Percentiles rank a stretch among this genome's conserved stretches.
These are phyloP conservation scores for Fraxinus dipetala DNA, from an alignment of 305 asterid species.

Conservation along the genomic window DNA sequence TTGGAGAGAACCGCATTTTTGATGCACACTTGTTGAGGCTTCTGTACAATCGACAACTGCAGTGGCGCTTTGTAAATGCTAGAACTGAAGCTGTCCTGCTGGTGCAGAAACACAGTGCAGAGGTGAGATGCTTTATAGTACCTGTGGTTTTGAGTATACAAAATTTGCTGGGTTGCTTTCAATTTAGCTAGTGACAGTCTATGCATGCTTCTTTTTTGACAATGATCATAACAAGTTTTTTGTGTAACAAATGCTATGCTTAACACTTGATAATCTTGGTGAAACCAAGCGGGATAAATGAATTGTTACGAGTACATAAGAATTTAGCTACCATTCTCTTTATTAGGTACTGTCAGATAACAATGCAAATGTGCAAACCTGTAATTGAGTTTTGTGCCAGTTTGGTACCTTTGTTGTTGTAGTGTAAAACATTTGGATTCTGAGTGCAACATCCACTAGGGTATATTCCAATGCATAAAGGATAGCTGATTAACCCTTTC, in stretches of 20 bases:
- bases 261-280: neutral
- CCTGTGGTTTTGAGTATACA: neutral
- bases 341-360: slow-evolving; percentile 14
- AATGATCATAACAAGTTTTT: neutral
- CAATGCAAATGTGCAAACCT: neutral
- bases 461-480: neutral
- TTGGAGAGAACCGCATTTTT: slow-evolving; percentile 72
- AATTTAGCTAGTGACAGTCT: slow-evolving; percentile 1
- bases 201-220: slow-evolving; percentile 1
- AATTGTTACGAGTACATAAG: neutral
- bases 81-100: slow-evolving; percentile 64
- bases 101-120: slow-evolving; percentile 70
- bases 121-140: slow-evolving; percentile 47
- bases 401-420: neutral
- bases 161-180: neutral
- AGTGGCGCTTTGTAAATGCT: slow-evolving; percentile 91
- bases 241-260: neutral
- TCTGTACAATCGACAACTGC: slow-evolving; percentile 82
- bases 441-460: neutral
- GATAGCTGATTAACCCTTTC: neutral
- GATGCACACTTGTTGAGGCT: slow-evolving; percentile 89
- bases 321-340: neutral
- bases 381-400: neutral
- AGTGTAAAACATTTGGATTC: neutral
- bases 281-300: neutral